Conservation (phyloP, 805 yeast species). For the Wickerhamomyces silvicola region DNA sequence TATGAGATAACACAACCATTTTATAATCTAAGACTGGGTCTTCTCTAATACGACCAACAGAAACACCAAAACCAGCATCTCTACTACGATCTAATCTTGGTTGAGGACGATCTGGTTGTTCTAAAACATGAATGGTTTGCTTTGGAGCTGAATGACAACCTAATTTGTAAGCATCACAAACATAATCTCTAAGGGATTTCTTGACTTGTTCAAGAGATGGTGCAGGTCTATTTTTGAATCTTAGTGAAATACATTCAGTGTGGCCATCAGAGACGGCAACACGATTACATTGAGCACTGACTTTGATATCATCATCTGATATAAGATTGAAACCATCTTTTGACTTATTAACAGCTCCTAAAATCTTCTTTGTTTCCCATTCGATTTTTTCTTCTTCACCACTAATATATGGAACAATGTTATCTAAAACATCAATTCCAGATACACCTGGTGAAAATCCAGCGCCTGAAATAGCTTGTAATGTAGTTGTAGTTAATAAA, state of each 20-base stretch:
- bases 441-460: slow-evolving; percentile 98
- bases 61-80: slow-evolving; percentile 88
- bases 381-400: slow-evolving; percentile 99
- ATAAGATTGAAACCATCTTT: slow-evolving; percentile 53
- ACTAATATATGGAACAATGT: slow-evolving; percentile 87
- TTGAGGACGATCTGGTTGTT: slow-evolving; percentile 91
- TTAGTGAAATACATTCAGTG: slow-evolving; percentile 87
- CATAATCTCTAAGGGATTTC: slow-evolving; percentile 60
- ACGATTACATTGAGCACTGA: slow-evolving; percentile 94
- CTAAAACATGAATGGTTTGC: slow-evolving; percentile 85
- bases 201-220: slow-evolving; percentile 83
- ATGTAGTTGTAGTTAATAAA: slow-evolving; percentile 78
- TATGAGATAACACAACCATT: slow-evolving; percentile 96
- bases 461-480: slow-evolving; percentile 98
- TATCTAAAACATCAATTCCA: slow-evolving; percentile 90
- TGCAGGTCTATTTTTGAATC: slow-evolving; percentile 74
- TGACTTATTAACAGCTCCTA: slow-evolving; percentile 53
- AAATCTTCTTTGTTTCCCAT: slow-evolving; percentile 95
- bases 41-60: slow-evolving; percentile 90
- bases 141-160: slow-evolving; percentile 92
- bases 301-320: slow-evolving; percentile 65
- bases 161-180: slow-evolving; percentile 72
- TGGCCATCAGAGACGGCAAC: slow-evolving; percentile 98
- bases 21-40: slow-evolving; percentile 92
- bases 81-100: slow-evolving; percentile 96